Evolutionary conservation across 345 rosid genomes (phyloP).

Genomic region (Acer yangbiense): DNA sequence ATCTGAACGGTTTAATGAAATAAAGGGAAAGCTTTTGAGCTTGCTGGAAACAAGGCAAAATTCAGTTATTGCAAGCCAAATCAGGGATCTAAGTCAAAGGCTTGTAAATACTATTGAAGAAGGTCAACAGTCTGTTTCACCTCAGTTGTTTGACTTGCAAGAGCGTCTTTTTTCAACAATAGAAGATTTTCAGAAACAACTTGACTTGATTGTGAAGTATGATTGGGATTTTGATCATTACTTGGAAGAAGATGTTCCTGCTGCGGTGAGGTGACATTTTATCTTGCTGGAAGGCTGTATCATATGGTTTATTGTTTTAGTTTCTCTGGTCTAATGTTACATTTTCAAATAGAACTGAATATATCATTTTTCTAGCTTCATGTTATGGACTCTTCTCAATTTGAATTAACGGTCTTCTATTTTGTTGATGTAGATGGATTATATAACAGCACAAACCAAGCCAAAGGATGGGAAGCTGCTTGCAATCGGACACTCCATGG

Average conservation of each 20-base stretch:
- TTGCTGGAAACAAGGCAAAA: slow-evolving; percentile 77
- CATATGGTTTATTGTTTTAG: slow-evolving; percentile 17
- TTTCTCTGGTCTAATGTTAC: slow-evolving; percentile 5
- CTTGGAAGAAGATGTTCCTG: slow-evolving; percentile 96
- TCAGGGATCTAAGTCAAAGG: slow-evolving; percentile 65
- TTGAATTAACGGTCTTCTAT: slow-evolving; percentile 7
- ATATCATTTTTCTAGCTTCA: neutral
- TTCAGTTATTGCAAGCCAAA: slow-evolving; percentile 71
- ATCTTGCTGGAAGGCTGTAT: slow-evolving; percentile 33
- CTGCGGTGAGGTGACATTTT: slow-evolving; percentile 89
- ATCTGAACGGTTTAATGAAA: slow-evolving; percentile 71
- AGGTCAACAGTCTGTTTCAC: slow-evolving; percentile 81
- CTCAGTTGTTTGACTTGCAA: slow-evolving; percentile 79
- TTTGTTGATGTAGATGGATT: slow-evolving; percentile 55
- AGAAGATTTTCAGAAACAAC: slow-evolving; percentile 92
- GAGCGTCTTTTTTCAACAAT: slow-evolving; percentile 75
- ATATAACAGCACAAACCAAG: slow-evolving; percentile 48
- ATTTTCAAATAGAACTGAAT: neutral
- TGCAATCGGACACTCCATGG: slow-evolving; percentile 86
- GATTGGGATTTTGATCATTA: slow-evolving; percentile 98
- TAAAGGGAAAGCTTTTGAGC: slow-evolving; percentile 65
- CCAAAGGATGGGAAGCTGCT: slow-evolving; percentile 69
- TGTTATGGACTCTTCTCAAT: neutral
- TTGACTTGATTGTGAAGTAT: slow-evolving; percentile 81
- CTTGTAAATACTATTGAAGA: slow-evolving; percentile 80